phyloP scores from a whole-genome alignment of 768 basidiomycete genomes.

The Phaeotremella skinneri region DNA sequence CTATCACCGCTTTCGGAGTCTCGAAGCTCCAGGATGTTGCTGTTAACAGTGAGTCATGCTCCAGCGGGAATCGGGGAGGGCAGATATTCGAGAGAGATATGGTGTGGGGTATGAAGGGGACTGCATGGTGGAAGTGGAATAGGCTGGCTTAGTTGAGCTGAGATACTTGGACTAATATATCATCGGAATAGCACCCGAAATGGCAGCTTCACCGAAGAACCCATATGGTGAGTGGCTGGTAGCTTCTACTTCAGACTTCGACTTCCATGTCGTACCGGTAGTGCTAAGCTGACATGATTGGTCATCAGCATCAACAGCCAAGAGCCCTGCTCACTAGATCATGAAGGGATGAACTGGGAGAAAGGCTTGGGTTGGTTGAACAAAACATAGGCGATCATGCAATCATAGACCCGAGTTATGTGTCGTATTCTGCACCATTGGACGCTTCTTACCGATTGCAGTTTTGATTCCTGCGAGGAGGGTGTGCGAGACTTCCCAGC shows the following conservation, averaged over 20 bases:
- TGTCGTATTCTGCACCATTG: too few relatives aligned
- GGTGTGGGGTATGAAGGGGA: neutral
- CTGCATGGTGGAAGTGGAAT: neutral
- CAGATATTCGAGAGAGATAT: too few relatives aligned
- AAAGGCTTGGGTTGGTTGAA: neutral
- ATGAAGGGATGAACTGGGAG: neutral
- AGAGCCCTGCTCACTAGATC: constrained; percentile 23
- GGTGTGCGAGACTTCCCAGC: too few relatives aligned
- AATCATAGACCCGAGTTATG: too few relatives aligned
- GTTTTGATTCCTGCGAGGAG: too few relatives aligned
- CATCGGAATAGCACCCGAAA: constrained; percentile 35
- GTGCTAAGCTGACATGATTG: neutral
- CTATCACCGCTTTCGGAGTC: constrained; percentile 41
- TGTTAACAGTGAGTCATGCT: constrained; percentile 38
- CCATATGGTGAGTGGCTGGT: constrained; percentile 38
- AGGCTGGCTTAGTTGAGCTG: neutral
- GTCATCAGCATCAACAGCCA: constrained; percentile 23
- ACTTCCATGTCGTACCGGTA: neutral
- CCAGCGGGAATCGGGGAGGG: neutral
- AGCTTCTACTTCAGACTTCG: neutral
- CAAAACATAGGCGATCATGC: neutral
- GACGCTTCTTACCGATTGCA: too few relatives aligned
- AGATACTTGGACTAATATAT: constrained; percentile 7
- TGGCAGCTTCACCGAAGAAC: constrained; percentile 48
- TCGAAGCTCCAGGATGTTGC: constrained; percentile 41